Base-by-base conservation (phyloP, 164 flowering plant species). In the Malania oleifera region DNA sequence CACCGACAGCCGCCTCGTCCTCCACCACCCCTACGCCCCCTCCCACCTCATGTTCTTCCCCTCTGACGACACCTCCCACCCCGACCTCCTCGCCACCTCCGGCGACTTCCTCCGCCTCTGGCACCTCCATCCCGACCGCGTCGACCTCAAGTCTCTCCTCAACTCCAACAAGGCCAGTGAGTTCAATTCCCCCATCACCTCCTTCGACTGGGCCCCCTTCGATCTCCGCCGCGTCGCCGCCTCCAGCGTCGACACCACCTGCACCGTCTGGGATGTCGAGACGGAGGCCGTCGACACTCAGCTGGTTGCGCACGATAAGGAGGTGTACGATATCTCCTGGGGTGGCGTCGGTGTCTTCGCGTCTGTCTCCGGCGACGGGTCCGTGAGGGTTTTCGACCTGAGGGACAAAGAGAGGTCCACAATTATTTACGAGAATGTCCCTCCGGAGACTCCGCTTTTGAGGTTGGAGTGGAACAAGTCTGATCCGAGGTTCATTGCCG, bases 1-100 rank as follows among this genome's bases (percentile, higher is more conserved):
- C 29, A 57, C 73, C 53, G 72, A 69, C 18, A 43, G 14, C 6
- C 70, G 66, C 46, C 72, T 76, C 0, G 1, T 65, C 20, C 70
- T 76, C 48, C 73, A 73, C 69, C 80, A 76, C 67, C 80, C 80
- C 9, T 73, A 73, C 27, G 57, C 80, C 0, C 80, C 80, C 17
- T 73, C 80, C 0, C 73, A 70, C 53, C 47, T 76, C 31, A 62
- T 71, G 65, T 76, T 76, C 73, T 62, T 70, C 70, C 80, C 80
- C 35, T 70, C 74, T 19, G 63, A 64, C 20, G 70, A 67, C 31
- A 8, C 54, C 26, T 4, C 65, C 0, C 58, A 67, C 41, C 75
- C 77, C 9, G 80, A 76, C 57, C 57, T 76, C 5, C 22, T 76
- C 26, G 80, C 74, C 66, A 70, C 77, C 3, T 76, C 80, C 23